A percentile compares a stretch with the other conserved stretches of the same genome.
These are phyloP conservation scores for Fusarium longipes DNA, from an alignment of 2,329 filamentous ascomycete genomes.

Conservation along the genomic window DNA sequence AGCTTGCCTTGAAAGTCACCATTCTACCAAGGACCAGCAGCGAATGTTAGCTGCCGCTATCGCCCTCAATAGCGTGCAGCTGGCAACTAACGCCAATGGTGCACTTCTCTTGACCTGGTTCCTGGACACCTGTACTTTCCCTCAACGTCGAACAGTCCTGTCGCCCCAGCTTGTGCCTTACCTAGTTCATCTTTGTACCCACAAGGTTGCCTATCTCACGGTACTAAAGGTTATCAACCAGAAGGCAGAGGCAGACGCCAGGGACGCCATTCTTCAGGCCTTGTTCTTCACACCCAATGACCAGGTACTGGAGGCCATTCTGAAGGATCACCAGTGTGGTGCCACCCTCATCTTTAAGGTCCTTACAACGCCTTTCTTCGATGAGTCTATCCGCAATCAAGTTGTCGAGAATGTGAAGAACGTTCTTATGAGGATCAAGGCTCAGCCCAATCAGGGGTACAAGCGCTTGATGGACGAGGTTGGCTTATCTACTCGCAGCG, in stretches of 20 bases:
- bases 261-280: conserved; percentile 88
- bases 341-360: conserved; percentile 99
- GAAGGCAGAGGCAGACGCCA: conserved; percentile 90
- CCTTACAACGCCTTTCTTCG: conserved; percentile 95
- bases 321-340: conserved; percentile 90
- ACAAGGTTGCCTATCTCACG: conserved; percentile 97
- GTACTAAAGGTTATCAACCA: conserved; percentile 99
- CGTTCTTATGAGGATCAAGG: conserved; percentile 89
- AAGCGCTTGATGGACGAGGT: conserved; percentile 99
- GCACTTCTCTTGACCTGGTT: conserved; percentile 97
- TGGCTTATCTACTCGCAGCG: conserved; percentile 78
- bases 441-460: conserved; percentile 93
- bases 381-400: conserved; percentile 87
- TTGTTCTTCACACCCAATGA: conserved; percentile 93
- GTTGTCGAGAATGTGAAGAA: conserved; percentile 93
- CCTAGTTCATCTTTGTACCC: conserved; percentile 93
- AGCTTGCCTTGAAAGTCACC: conserved; percentile 95
- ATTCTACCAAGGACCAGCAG: conserved; percentile 94
- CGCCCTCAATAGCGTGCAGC: conserved; percentile 94
- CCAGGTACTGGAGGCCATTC: conserved; percentile 86
- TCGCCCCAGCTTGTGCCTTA: conserved; percentile 93
- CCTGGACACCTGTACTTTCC: conserved; percentile 96
- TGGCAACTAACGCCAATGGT: conserved; percentile 96
- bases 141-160: conserved; percentile 87
- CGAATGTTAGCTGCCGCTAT: conserved; percentile 93